Evolutionary conservation across 2,329 filamentous ascomycete species (phyloP).

Genomic region (Trichoderma koningii): DNA sequence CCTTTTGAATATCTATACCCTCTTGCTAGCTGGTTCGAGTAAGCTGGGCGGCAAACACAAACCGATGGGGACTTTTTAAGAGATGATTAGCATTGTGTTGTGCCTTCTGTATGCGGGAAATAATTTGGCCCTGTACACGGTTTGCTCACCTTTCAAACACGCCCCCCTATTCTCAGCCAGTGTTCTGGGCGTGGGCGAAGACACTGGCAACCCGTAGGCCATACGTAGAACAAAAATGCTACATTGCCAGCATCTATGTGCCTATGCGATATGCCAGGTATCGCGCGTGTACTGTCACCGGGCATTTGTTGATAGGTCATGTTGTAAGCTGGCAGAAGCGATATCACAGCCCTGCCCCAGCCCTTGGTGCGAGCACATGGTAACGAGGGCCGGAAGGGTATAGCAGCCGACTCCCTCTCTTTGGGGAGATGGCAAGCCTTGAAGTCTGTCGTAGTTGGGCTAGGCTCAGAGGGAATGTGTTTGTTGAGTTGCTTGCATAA

Average conservation of each 20-base stretch:
- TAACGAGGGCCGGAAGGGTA: slow-evolving; percentile 12
- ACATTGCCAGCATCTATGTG: neutral
- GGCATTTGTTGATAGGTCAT: neutral
- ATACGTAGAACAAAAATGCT: neutral
- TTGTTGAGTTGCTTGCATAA: neutral
- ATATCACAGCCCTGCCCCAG: slow-evolving; percentile 13
- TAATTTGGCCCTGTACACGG: neutral
- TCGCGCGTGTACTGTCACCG: neutral
- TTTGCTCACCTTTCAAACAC: neutral
- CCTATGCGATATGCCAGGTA: neutral
- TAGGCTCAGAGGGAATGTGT: neutral
- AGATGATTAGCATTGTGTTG: neutral
- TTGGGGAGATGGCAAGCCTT: neutral
- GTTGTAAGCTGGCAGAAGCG: neutral
- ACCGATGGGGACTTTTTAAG: neutral
- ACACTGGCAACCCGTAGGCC: neutral
- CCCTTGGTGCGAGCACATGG: slow-evolving; percentile 11
- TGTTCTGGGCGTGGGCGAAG: neutral
- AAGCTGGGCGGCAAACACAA: slow-evolving; percentile 12
- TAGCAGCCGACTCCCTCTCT: slow-evolving; percentile 11
- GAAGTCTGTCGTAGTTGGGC: neutral
- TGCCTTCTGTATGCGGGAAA: slow-evolving; percentile 22
- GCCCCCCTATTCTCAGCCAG: neutral
- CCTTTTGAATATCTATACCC: neutral
- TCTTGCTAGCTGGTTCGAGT: slow-evolving; percentile 14